Evolutionary conservation across 176 grass and related monocot genomes (phyloP).

Genomic region (Carex pumila): DNA sequence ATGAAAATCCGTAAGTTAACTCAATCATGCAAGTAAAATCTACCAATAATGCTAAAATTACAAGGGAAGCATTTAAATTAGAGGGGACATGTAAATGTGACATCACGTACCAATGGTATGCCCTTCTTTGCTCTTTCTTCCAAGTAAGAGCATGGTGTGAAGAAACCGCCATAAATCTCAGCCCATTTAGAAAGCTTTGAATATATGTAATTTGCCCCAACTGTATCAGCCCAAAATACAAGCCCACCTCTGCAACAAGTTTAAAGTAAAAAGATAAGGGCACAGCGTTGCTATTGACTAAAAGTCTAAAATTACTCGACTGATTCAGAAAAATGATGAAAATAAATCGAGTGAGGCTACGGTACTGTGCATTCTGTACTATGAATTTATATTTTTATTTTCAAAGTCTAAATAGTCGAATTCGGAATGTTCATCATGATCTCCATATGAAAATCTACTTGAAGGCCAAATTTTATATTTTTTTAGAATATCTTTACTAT

Average conservation of each 20-base stretch:
- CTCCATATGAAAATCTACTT: too few relatives aligned
- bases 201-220: constrained; percentile 72
- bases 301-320: not conserved
- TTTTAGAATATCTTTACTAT: too few relatives aligned
- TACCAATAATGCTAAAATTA: not conserved
- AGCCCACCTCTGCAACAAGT: constrained; percentile 75
- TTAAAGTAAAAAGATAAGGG: not conserved
- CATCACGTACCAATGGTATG: constrained; percentile 44
- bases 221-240: constrained; percentile 79
- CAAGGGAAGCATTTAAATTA: not conserved
- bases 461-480: too few relatives aligned
- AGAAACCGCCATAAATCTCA: constrained; percentile 68
- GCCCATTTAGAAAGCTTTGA: constrained; percentile 71
- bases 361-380: too few relatives aligned
- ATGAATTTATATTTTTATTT: too few relatives aligned
- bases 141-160: constrained; percentile 63
- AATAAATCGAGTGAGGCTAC: too few relatives aligned
- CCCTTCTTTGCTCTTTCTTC: constrained; percentile 60
- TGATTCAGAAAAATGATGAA: not conserved
- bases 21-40: not conserved
- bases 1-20: not conserved
- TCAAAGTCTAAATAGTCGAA: too few relatives aligned
- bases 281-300: not conserved
- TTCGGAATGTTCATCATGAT: too few relatives aligned
- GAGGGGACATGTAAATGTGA: not conserved